Conservation (phyloP, 768 basidiomycete species). For the Boletus reticuloceps region DNA sequence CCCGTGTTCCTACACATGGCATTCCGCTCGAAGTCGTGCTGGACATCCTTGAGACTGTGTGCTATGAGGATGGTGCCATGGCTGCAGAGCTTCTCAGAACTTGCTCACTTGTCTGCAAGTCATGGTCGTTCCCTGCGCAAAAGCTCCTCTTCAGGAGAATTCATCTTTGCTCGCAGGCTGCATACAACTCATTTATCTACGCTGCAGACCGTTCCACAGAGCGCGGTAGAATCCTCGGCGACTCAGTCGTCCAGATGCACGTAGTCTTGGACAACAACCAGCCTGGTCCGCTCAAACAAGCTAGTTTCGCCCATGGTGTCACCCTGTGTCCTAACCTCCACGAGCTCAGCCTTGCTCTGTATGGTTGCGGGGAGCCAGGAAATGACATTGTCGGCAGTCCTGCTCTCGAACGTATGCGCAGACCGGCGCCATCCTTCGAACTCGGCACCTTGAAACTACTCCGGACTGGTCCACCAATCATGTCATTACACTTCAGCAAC, state of each 20-base stretch:
- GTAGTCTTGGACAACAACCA: constrained; percentile 68
- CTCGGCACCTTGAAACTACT: constrained; percentile 50
- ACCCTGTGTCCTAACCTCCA: constrained; percentile 57
- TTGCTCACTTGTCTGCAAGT: constrained; percentile 63
- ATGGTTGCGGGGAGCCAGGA: constrained; percentile 53
- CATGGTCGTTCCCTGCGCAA: constrained; percentile 66
- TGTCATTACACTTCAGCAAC: constrained; percentile 60
- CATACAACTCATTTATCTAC: constrained; percentile 51
- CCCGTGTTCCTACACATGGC: constrained; percentile 24
- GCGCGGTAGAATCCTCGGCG: constrained; percentile 50
- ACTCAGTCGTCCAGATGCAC: constrained; percentile 52
- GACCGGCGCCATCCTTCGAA: constrained; percentile 54
- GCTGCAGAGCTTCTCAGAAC: constrained; percentile 44
- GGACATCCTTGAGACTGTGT: constrained; percentile 59
- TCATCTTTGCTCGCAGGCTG: constrained; percentile 49
- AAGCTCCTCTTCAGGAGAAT: constrained; percentile 61
- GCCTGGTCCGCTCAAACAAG: constrained; percentile 52
- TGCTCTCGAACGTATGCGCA: constrained; percentile 45
- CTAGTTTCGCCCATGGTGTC: constrained; percentile 58
- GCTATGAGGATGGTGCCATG: constrained; percentile 36
- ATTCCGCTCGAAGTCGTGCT: constrained; percentile 67
- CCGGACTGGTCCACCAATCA: constrained; percentile 51
- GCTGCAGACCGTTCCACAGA: constrained; percentile 48
- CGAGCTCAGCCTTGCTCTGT: constrained; percentile 55
- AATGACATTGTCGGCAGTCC: constrained; percentile 49